Percentiles rank a stretch among this genome's conserved stretches.
Conservation (phyloP, 2,329 filamentous ascomycete genomes). For the Scopulariopsis brevicaulis region DNA sequence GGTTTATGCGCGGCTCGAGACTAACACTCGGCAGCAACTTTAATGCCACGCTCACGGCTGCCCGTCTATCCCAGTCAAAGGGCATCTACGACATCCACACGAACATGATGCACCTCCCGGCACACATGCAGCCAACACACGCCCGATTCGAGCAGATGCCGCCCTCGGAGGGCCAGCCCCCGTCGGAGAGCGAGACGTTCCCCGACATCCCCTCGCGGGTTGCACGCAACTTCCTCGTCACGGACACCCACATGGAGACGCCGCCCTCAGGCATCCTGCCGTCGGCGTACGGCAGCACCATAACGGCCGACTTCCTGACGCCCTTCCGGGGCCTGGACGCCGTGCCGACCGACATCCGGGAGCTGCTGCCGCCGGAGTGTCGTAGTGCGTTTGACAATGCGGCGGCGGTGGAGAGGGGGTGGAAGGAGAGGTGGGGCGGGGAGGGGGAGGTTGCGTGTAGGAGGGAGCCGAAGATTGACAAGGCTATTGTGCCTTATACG, state of each 20-base stretch:
- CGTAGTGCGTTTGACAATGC: constrained; percentile 61
- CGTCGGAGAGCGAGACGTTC: constrained; percentile 25
- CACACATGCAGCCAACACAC: constrained; percentile 80
- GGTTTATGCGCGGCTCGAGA: not conserved
- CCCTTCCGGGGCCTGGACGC: constrained; percentile 51
- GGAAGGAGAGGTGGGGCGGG: constrained; percentile 64
- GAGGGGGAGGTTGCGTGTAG: constrained; percentile 49
- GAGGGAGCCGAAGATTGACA: constrained; percentile 46
- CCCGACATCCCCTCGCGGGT: constrained; percentile 35
- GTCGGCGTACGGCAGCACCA: constrained; percentile 29
- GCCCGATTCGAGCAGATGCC: constrained; percentile 68
- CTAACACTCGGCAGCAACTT: constrained; percentile 52
- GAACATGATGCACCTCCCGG: constrained; percentile 80
- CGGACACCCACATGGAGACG: constrained; percentile 42
- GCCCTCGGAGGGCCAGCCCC: constrained; percentile 7
- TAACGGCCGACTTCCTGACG: constrained; percentile 33
- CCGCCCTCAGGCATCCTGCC: constrained; percentile 34
- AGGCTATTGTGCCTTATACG: constrained; percentile 44
- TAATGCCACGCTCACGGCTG: constrained; percentile 61
- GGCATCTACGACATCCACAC: constrained; percentile 93
- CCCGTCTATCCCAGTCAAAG: constrained; percentile 56
- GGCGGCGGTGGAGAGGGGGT: constrained; percentile 51
- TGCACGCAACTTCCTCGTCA: constrained; percentile 43
- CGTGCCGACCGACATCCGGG: constrained; percentile 53
- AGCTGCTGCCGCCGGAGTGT: constrained; percentile 59